These are phyloP conservation scores for Candida fluviatilis DNA, from an alignment of 805 yeast species.

Conservation along the genomic window DNA sequence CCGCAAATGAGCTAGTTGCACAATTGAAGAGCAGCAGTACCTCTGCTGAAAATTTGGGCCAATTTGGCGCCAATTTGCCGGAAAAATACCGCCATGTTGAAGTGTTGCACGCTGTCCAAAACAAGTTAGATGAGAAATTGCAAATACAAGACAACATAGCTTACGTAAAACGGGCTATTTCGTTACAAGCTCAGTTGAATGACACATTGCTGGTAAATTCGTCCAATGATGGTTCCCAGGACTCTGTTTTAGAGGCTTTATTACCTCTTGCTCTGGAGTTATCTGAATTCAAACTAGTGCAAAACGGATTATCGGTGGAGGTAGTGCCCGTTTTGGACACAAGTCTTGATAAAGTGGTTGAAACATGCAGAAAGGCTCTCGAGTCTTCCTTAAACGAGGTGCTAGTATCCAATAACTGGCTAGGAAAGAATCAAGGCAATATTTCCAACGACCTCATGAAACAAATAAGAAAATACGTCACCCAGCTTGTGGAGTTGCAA, in stretches of 20 bases:
- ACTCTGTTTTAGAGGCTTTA: neutral
- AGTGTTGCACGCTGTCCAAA: neutral
- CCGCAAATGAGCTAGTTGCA: neutral
- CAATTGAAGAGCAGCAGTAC: neutral
- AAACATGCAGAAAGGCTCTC: conserved; percentile 6
- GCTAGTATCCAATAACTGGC: conserved; percentile 19
- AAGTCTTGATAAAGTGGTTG: conserved; percentile 3
- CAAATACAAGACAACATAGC: neutral
- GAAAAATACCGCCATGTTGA: conserved; percentile 1
- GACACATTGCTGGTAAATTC: neutral
- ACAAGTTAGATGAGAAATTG: neutral
- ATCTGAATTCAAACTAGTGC: neutral
- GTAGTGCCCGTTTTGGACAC: neutral
- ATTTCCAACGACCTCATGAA: conserved; percentile 9
- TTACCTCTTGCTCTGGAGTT: neutral
- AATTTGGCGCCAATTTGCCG: neutral
- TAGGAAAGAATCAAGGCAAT: conserved; percentile 13
- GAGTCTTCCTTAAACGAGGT: conserved; percentile 10
- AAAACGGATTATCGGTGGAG: neutral
- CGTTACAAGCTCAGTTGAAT: neutral
- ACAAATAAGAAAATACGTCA: conserved; percentile 8
- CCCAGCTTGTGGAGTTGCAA: conserved; percentile 29
- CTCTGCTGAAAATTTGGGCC: neutral
- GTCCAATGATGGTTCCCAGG: neutral
- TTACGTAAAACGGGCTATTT: neutral